phyloP scores from a whole-genome alignment of 768 basidiomycete genomes.

The Suillus bovinus region DNA sequence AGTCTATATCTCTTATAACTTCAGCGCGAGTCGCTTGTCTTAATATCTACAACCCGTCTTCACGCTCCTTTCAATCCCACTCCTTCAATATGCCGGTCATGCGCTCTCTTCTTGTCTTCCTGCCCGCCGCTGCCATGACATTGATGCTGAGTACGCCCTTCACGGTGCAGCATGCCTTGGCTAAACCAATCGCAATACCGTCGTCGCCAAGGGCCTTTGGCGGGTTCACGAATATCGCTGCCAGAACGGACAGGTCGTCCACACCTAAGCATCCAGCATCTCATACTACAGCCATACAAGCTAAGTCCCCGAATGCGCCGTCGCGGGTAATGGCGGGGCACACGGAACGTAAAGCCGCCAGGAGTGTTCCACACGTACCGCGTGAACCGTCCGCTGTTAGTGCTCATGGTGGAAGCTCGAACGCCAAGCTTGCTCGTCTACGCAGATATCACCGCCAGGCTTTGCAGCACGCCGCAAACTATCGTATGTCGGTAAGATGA shows the following conservation, averaged over 20 bases:
- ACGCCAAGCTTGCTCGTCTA: background rate
- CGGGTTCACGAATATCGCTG: background rate
- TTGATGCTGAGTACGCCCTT: constrained; percentile 31
- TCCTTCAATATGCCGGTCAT: constrained; percentile 33
- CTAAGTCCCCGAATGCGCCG: background rate
- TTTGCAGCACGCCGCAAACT: background rate
- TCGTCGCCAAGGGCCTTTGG: background rate
- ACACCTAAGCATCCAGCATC: background rate
- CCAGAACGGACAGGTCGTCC: background rate
- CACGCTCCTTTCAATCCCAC: constrained; percentile 17
- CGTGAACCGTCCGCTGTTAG: background rate
- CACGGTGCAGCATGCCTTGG: constrained; percentile 22
- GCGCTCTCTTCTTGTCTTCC: constrained; percentile 40
- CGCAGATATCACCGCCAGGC: background rate
- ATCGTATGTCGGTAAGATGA: background rate
- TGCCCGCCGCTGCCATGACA: constrained; percentile 42
- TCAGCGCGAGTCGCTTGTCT: constrained; percentile 32
- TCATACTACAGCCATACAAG: background rate
- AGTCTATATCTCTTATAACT: constrained; percentile 20
- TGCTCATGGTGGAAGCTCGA: background rate
- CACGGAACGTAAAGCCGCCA: background rate
- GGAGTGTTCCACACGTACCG: background rate
- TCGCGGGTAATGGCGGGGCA: background rate
- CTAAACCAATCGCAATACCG: constrained; percentile 13
- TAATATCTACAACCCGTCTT: constrained; percentile 13